These are phyloP conservation scores for Aspergillus japonicus DNA, from an alignment of 2,329 filamentous ascomycete species.

Conservation along the genomic window DNA sequence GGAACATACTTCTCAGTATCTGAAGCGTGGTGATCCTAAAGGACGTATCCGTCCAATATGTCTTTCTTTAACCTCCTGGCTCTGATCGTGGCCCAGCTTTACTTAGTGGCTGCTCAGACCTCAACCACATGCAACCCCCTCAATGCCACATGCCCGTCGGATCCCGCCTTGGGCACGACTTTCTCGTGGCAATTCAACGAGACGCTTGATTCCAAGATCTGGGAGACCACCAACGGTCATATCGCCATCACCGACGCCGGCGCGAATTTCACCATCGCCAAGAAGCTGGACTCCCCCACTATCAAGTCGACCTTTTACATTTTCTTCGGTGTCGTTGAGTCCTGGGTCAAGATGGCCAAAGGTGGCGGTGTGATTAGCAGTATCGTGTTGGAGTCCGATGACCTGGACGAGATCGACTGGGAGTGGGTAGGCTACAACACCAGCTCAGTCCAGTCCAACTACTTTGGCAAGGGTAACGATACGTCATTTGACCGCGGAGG, in stretches of 20 bases:
- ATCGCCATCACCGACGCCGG: conserved; percentile 64
- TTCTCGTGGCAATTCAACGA: conserved; percentile 65
- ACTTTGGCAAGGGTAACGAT: conserved; percentile 89
- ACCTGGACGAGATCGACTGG: conserved; percentile 85
- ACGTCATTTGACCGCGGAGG: conserved; percentile 75
- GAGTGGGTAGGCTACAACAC: conserved; percentile 44
- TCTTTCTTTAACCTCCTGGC: conserved; percentile 26
- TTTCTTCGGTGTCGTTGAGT: conserved; percentile 78
- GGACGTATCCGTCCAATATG: conserved; percentile 23
- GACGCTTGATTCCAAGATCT: conserved; percentile 59
- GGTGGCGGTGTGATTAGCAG: conserved; percentile 76
- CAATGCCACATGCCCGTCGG: conserved; percentile 65
- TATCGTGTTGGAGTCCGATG: conserved; percentile 79
- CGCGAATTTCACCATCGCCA: conserved; percentile 68
- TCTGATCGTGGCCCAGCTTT: conserved; percentile 29
- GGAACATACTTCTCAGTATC: conserved; percentile 14
- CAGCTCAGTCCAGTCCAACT: conserved; percentile 71
- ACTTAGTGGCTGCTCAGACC: conserved; percentile 63
- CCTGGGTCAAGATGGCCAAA: conserved; percentile 71
- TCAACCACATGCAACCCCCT: conserved; percentile 75
- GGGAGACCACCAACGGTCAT: conserved; percentile 67
- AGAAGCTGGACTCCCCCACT: conserved; percentile 73
- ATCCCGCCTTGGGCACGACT: conserved; percentile 66
- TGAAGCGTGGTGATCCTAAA: conserved; percentile 8
- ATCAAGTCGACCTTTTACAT: conserved; percentile 79